Percentiles rank a stretch among this genome's conserved stretches.
These are phyloP conservation scores for Zelopaecilomyces penicillatus DNA, from an alignment of 2,329 filamentous ascomycete genomes.

Conservation along the genomic window DNA sequence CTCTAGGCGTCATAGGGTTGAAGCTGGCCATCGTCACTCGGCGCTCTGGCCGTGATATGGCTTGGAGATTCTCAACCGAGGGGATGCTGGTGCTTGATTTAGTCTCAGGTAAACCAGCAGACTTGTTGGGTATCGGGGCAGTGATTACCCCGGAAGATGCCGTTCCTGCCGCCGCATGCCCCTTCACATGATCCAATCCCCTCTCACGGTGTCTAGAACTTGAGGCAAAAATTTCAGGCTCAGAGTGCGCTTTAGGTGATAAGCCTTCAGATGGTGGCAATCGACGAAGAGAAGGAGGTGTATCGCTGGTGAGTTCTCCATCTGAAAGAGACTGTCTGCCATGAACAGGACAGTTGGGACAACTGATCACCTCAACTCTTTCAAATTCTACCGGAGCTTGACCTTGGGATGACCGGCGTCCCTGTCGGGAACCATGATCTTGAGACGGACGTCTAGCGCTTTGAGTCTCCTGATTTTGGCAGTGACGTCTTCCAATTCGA, in stretches of 20 bases:
- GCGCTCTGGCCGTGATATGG: not conserved
- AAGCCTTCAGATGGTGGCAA: constrained; percentile 11
- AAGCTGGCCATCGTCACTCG: constrained; percentile 7
- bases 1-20: constrained; percentile 21
- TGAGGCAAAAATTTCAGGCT: too few species aligned
- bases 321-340: constrained; percentile 6
- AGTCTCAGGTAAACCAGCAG: too few species aligned
- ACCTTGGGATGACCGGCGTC: not conserved
- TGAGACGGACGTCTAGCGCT: not conserved
- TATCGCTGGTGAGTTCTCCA: not conserved
- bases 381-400: constrained; percentile 8
- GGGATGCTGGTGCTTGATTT: too few species aligned
- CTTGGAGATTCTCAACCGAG: too few species aligned
- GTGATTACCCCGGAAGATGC: too few species aligned
- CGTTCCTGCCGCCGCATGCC: too few species aligned
- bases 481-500: not conserved
- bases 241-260: too few species aligned
- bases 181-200: too few species aligned
- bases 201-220: too few species aligned
- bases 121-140: too few species aligned
- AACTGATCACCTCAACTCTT: constrained; percentile 12
- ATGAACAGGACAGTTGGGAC: constrained; percentile 12
- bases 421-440: not conserved
- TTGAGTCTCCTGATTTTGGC: not conserved
- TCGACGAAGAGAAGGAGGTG: constrained; percentile 8